phyloP scores from a whole-genome alignment of 768 basidiomycete genomes.

The Leucocoprinus sp. region DNA sequence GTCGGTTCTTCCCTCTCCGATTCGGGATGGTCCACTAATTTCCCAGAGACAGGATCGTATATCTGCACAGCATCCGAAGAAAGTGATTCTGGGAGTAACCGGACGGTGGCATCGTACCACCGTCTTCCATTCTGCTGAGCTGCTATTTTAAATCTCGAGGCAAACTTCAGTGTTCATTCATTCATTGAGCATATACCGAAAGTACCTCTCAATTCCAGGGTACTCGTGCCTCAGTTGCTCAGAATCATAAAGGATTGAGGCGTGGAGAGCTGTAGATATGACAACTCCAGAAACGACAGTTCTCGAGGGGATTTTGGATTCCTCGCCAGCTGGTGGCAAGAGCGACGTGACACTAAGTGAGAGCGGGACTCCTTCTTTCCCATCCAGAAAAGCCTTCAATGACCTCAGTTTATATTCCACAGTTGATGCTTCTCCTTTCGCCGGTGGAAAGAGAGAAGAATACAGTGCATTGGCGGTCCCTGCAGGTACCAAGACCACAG shows the following conservation, averaged over 20 bases:
- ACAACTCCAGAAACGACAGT: slow-evolving; percentile 65
- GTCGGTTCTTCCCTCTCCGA: slow-evolving; percentile 24
- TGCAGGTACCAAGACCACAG: slow-evolving; percentile 54
- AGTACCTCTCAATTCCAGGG: slow-evolving; percentile 65
- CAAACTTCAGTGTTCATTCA: slow-evolving; percentile 14
- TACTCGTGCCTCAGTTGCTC: slow-evolving; percentile 60
- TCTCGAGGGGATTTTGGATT: slow-evolving; percentile 16
- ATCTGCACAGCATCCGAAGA: slow-evolving; percentile 39
- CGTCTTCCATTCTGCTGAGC: slow-evolving; percentile 65
- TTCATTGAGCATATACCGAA: slow-evolving; percentile 1
- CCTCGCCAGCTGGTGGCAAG: slow-evolving; percentile 20
- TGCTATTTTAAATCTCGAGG: slow-evolving; percentile 85
- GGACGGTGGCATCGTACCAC: slow-evolving; percentile 60
- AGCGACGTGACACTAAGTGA: slow-evolving; percentile 48
- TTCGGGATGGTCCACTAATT: slow-evolving; percentile 38
- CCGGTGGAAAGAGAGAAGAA: slow-evolving; percentile 61
- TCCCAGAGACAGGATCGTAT: slow-evolving; percentile 46
- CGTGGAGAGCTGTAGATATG: slow-evolving; percentile 79
- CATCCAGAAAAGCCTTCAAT: slow-evolving; percentile 40
- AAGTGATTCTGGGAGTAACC: slow-evolving; percentile 38
- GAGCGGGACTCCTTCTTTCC: slow-evolving; percentile 31
- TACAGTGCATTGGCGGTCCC: slow-evolving; percentile 96
- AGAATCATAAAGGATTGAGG: slow-evolving; percentile 75
- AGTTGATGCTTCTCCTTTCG: slow-evolving; percentile 15
- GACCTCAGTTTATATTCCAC: slow-evolving; percentile 43